Evolutionary conservation across 495 filamentous ascomycete genomes (phyloP).

Genomic region (Xylaria venustula): DNA sequence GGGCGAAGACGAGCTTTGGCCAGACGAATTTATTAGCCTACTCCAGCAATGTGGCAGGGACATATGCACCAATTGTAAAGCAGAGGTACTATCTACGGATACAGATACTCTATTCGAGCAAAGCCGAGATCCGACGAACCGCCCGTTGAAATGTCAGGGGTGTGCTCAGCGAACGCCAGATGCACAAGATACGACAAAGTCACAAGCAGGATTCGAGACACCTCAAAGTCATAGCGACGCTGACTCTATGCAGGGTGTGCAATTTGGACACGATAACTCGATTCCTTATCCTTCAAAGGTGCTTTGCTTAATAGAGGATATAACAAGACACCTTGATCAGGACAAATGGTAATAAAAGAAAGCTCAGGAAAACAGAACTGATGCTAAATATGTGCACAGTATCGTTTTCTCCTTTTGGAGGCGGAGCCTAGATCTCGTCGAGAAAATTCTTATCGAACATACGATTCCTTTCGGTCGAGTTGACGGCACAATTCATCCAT

Average conservation of each 20-base stretch:
- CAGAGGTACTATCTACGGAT: neutral
- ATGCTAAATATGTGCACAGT: slow-evolving; percentile 19
- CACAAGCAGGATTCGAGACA: neutral
- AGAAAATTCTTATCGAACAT: slow-evolving; percentile 6
- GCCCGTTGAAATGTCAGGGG: neutral
- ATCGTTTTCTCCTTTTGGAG: slow-evolving; percentile 51
- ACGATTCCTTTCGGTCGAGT: slow-evolving; percentile 29
- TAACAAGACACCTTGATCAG: neutral
- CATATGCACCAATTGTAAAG: slow-evolving; percentile 3
- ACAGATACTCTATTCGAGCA: neutral
- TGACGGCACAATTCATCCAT: slow-evolving; percentile 28
- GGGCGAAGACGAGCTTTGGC: neutral
- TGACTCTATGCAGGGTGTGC: neutral
- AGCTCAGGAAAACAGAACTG: neutral
- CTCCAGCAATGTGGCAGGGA: slow-evolving; percentile 3
- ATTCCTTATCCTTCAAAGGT: neutral
- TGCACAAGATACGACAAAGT: neutral
- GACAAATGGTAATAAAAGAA: neutral
- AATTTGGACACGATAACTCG: neutral
- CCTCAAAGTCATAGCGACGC: neutral
- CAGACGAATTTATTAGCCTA: slow-evolving; percentile 25
- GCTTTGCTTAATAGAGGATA: neutral
- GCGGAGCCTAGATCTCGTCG: slow-evolving; percentile 38
- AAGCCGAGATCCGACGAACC: neutral
- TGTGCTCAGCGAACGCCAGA: neutral